Base-by-base conservation (phyloP, 306 rosid species). In the Clitoria ternatea region DNA sequence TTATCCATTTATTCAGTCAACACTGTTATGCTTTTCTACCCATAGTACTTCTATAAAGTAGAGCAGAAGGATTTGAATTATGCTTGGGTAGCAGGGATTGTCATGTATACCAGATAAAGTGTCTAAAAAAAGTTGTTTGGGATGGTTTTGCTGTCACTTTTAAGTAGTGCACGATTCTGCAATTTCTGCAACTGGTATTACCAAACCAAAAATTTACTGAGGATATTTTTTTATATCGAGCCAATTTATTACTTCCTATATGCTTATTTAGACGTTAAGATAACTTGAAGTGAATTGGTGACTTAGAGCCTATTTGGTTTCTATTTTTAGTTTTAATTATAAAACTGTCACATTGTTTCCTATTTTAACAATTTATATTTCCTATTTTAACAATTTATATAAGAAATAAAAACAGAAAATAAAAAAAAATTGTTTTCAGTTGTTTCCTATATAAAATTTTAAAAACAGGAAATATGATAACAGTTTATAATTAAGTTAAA, bases 41-140 rank as follows among this genome's bases (percentile, higher is more conserved):
- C 37, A 9, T 52, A 19, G 30, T 68, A 50, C 12, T 62, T 33
- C 39, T 36, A 56, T 73, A 55, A 20, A 54, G 69, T 59, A 73
- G 73, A 53, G 42, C 53, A 13, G 32, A 35, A 47, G 70, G 43
- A 72, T 56, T 64, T 35, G 27, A 30, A 14, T 33, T 66, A 42
- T 53, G n/a, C 63, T 48, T 73, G 10, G 42, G 33, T 61, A 33
- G 23, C 15, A 48, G 49, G 15, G 45, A 60, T 18, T n/a, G 2
- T 19, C 10, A 54, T 19, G 32, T 66, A 56, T 60, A 3, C 61
- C 65, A 27, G 15, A 36, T 36, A 10, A 65, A 53, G 44, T 42
- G 49, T 39, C 37, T 24, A 57, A 22, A 9, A 68, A 68, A 68
- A 29, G 59, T 35, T 72, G 29, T n/a, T 14, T 17, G 49, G 77